These are phyloP conservation scores for Colletotrichum orchidophilum DNA, from an alignment of 2,329 filamentous ascomycete genomes.

Conservation along the genomic window DNA sequence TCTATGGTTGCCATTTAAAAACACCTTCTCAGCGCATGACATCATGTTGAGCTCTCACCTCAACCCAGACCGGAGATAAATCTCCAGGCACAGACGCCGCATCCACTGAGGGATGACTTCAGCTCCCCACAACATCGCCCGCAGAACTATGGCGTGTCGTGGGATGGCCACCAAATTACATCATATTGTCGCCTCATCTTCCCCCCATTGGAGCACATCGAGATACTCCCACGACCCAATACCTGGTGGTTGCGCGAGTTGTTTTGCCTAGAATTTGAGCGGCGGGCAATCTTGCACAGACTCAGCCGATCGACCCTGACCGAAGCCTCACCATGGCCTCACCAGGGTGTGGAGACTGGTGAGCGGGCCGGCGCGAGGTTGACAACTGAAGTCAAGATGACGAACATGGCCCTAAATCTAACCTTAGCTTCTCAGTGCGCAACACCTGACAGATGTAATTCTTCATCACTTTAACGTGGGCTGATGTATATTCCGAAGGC, in stretches of 20 bases:
- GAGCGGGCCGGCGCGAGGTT: neutral
- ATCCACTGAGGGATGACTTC: conserved; percentile 31
- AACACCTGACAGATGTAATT: too few relatives aligned
- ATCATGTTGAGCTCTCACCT: conserved; percentile 29
- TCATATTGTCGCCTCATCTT: neutral
- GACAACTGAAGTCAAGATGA: neutral
- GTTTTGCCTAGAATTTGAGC: neutral
- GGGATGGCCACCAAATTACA: conserved; percentile 27
- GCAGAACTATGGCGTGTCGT: neutral
- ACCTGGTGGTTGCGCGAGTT: neutral
- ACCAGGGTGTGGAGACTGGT: conserved; percentile 5
- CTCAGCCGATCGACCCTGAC: conserved; percentile 14
- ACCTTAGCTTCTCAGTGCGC: too few relatives aligned
- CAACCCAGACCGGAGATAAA: conserved; percentile 11
- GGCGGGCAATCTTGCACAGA: neutral
- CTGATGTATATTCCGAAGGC: too few relatives aligned
- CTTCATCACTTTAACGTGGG: too few relatives aligned
- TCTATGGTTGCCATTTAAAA: conserved; percentile 12
- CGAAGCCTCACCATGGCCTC: neutral
- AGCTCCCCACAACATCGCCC: conserved; percentile 27
- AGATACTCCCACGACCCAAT: neutral
- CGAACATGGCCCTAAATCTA: neutral
- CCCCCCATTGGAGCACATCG: neutral
- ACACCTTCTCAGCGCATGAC: conserved; percentile 8
- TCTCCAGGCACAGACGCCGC: conserved; percentile 10